These are phyloP conservation scores for Aspergillus baeticus DNA, from an alignment of 495 filamentous ascomycete genomes.

Conservation along the genomic window DNA sequence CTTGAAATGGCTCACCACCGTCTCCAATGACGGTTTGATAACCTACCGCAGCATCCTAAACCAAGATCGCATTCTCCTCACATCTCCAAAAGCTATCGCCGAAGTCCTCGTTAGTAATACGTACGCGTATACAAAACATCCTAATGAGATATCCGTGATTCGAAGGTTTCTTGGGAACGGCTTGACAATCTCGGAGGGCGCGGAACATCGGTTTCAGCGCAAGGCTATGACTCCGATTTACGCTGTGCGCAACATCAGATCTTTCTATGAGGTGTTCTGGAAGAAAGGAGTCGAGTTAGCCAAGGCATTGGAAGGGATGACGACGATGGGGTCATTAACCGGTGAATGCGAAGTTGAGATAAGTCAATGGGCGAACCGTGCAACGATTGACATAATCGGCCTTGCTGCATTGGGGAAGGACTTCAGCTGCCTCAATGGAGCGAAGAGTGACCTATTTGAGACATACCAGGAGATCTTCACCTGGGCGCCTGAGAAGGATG, in stretches of 20 bases:
- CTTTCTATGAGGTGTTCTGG: background rate
- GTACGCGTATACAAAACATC: background rate
- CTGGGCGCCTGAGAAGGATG: constrained; percentile 2
- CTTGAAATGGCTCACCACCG: background rate
- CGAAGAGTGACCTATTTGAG: background rate
- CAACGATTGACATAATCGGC: constrained; percentile 4
- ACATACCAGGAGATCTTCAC: constrained; percentile 3
- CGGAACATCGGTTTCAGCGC: constrained; percentile 1
- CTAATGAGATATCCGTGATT: background rate
- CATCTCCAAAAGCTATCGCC: background rate
- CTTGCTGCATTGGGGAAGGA: background rate
- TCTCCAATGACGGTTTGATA: background rate
- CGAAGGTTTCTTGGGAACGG: background rate
- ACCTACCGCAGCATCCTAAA: background rate
- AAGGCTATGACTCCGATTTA: background rate
- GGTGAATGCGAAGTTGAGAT: background rate
- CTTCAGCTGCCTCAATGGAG: background rate
- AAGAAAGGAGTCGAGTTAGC: background rate
- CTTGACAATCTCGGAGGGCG: background rate
- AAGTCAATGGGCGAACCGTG: background rate
- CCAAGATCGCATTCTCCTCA: background rate
- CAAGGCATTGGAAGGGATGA: background rate
- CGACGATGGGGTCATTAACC: too few species aligned
- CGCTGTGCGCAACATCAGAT: background rate
- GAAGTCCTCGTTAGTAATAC: background rate